Percentiles rank a stretch among this genome's conserved stretches.
Evolutionary conservation across 164 flowering plant species (phyloP).

Genomic region (Taxillus chinensis): DNA sequence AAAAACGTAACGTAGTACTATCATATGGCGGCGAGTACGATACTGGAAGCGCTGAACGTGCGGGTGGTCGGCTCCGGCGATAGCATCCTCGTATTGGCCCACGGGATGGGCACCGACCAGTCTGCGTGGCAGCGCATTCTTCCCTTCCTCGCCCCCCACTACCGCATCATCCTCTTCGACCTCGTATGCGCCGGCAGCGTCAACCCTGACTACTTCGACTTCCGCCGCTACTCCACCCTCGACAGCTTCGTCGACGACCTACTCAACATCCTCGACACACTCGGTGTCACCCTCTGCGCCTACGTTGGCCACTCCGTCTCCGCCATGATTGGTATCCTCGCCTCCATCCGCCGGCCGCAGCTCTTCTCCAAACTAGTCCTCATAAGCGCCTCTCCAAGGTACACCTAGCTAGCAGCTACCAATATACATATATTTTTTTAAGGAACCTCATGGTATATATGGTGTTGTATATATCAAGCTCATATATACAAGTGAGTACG

Average conservation of each 20-base stretch:
- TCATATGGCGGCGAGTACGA: too few species aligned
- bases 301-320: conserved; percentile 94
- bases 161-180: conserved; percentile 67
- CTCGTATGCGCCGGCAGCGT: conserved; percentile 94
- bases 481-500: too few species aligned
- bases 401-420: not conserved
- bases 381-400: conserved; percentile 93
- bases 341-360: conserved; percentile 78
- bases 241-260: conserved; percentile 85
- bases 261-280: conserved; percentile 64
- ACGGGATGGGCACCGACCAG: conserved; percentile 94
- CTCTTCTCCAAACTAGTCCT: conserved; percentile 85
- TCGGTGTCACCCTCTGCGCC: conserved; percentile 45
- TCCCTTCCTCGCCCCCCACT: conserved; percentile 46
- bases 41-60: conserved; percentile 74
- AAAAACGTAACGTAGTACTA: too few species aligned
- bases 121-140: conserved; percentile 85
- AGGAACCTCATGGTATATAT: too few species aligned
- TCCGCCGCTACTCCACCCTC: conserved; percentile 61
- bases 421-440: too few species aligned
- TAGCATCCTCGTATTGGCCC: conserved; percentile 58
- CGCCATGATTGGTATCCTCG: conserved; percentile 84
- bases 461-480: too few species aligned
- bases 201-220: conserved; percentile 82
- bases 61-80: conserved; percentile 62